Percentiles rank a stretch among this genome's conserved stretches.
Evolutionary conservation across 768 basidiomycete genomes (phyloP).

Genomic region (Paxillus involutus): DNA sequence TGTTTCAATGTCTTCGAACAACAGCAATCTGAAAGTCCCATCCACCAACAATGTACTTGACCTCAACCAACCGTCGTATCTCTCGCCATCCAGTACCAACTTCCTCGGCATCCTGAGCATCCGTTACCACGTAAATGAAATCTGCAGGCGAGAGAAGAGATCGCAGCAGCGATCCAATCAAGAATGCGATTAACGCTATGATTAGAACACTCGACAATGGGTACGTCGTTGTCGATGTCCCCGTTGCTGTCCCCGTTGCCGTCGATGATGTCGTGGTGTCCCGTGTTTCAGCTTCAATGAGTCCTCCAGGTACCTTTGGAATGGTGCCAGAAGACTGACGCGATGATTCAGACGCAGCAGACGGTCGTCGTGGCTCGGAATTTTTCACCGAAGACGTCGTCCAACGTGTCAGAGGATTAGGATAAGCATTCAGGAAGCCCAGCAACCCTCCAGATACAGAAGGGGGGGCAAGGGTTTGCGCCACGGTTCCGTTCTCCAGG

Average conservation of each 20-base stretch:
- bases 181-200: conserved; percentile 82
- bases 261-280: neutral
- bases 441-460: conserved; percentile 45
- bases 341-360: conserved; percentile 20
- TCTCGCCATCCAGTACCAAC: conserved; percentile 74
- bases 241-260: neutral
- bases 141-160: conserved; percentile 89
- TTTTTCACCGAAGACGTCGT: conserved; percentile 29
- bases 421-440: conserved; percentile 61
- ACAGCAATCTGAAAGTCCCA: conserved; percentile 90
- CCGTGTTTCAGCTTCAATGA: conserved; percentile 18
- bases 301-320: conserved; percentile 39
- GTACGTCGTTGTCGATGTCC: conserved; percentile 27
- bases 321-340: conserved; percentile 21
- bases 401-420: conserved; percentile 57
- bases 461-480: conserved; percentile 19
- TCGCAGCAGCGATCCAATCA: conserved; percentile 88
- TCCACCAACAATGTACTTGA: conserved; percentile 78
- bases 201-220: conserved; percentile 62
- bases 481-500: conserved; percentile 22
- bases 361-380: conserved; percentile 18
- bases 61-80: conserved; percentile 76
- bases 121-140: conserved; percentile 78
- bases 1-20: conserved; percentile 63
- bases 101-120: conserved; percentile 52